Conservation (phyloP, 2,329 filamentous ascomycete species). For the Fusarium decemcellulare region DNA sequence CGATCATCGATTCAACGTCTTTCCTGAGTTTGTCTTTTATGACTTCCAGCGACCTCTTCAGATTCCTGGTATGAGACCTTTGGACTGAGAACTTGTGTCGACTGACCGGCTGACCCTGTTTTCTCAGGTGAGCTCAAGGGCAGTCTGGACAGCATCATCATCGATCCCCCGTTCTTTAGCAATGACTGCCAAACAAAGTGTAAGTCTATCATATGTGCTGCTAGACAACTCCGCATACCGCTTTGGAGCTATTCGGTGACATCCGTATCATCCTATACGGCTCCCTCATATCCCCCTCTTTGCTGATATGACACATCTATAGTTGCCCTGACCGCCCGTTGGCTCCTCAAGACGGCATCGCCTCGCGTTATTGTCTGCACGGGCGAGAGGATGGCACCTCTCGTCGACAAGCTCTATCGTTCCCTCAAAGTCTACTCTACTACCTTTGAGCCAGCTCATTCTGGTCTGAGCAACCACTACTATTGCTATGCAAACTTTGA, state of each 20-base stretch:
- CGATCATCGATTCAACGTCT: slow-evolving; percentile 80
- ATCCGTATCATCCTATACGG: neutral
- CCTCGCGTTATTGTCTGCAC: slow-evolving; percentile 77
- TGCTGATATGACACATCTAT: slow-evolving; percentile 31
- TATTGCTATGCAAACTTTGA: slow-evolving; percentile 86
- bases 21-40: slow-evolving; percentile 81
- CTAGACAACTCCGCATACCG: neutral
- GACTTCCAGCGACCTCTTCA: slow-evolving; percentile 80
- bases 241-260: neutral
- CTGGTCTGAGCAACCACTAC: slow-evolving; percentile 86
- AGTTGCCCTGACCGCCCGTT: slow-evolving; percentile 83
- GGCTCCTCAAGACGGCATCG: slow-evolving; percentile 69
- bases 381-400: slow-evolving; percentile 79
- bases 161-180: slow-evolving; percentile 85
- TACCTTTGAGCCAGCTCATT: slow-evolving; percentile 77
- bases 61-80: slow-evolving; percentile 64
- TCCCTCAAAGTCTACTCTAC: slow-evolving; percentile 75
- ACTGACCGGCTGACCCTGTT: neutral
- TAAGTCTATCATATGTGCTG: slow-evolving; percentile 50
- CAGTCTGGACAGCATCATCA: slow-evolving; percentile 77
- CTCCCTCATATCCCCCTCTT: slow-evolving; percentile 4
- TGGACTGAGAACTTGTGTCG: neutral
- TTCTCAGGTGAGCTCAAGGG: slow-evolving; percentile 69
- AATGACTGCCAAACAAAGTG: slow-evolving; percentile 86
- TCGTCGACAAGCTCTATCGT: slow-evolving; percentile 78